Conservation (phyloP, 352 stramenopile species). For the Globisporangium echinulatum region DNA sequence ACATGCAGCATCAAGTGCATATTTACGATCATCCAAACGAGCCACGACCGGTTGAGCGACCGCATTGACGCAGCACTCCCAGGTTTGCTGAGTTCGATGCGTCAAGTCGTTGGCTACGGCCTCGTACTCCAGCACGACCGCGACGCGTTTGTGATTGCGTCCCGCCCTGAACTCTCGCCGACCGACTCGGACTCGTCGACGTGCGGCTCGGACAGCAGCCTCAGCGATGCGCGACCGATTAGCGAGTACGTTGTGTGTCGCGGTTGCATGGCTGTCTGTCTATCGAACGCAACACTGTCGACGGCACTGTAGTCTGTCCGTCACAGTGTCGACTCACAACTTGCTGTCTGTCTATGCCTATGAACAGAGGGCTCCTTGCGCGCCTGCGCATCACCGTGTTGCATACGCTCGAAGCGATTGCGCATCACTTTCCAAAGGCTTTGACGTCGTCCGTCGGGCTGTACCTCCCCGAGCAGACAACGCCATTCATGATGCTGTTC, state of each 20-base stretch:
- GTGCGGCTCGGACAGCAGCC: conserved; percentile 50
- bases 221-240: conserved; percentile 18
- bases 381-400: conserved; percentile 70
- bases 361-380: conserved; percentile 51
- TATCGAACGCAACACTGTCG: too few species aligned
- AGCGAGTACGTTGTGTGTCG: conserved; percentile 38
- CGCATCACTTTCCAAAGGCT: conserved; percentile 53
- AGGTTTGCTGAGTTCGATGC: conserved; percentile 68
- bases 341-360: background rate
- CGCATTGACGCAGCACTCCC: conserved; percentile 55
- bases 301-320: background rate
- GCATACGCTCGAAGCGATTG: conserved; percentile 62
- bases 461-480: conserved; percentile 78
- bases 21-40: conserved; percentile 74
- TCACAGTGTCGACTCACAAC: background rate
- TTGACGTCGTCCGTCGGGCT: conserved; percentile 76
- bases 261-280: background rate
- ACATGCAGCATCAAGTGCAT: conserved; percentile 86
- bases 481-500: conserved; percentile 79
- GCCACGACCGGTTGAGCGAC: conserved; percentile 48
- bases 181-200: conserved; percentile 72
- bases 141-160: conserved; percentile 50
- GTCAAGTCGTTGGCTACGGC: conserved; percentile 69
- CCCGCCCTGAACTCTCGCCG: conserved; percentile 46
- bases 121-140: conserved; percentile 42